Evolutionary conservation across 1,139 yeast genomes (phyloP).

Genomic region (Nadsonia starkeyi-henricii): DNA sequence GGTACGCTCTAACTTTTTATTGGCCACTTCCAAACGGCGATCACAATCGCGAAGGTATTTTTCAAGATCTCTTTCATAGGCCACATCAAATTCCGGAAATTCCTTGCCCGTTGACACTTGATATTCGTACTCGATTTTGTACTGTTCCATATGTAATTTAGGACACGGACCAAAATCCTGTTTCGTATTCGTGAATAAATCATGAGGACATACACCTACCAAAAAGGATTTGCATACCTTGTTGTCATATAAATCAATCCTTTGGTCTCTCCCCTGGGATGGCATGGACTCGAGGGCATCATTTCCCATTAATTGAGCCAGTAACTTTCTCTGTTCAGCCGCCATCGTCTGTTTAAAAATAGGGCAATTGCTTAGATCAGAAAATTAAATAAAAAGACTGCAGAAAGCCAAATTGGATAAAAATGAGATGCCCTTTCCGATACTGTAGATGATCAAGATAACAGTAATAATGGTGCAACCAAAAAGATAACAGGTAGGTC

Average conservation of each 20-base stretch:
- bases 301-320: constrained; percentile 74
- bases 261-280: constrained; percentile 18
- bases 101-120: constrained; percentile 41
- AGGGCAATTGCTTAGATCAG: neutral
- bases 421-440: no score
- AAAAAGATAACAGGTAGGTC: no score
- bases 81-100: constrained; percentile 60
- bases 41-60: constrained; percentile 54
- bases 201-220: constrained; percentile 84
- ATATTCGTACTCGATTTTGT: constrained; percentile 54
- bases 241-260: constrained; percentile 38
- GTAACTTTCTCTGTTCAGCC: constrained; percentile 61
- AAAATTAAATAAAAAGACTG: no score
- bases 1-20: constrained; percentile 57
- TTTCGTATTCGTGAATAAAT: constrained; percentile 68
- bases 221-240: constrained; percentile 68
- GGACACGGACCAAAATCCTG: constrained; percentile 78
- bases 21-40: constrained; percentile 48
- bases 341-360: constrained; percentile 16
- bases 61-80: constrained; percentile 42
- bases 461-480: no score
- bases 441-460: no score
- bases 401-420: no score
- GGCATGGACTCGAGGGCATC: constrained; percentile 27
- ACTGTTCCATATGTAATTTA: constrained; percentile 59